Conservation (phyloP, 2,329 filamentous ascomycete species). For the Colletotrichum lini region DNA sequence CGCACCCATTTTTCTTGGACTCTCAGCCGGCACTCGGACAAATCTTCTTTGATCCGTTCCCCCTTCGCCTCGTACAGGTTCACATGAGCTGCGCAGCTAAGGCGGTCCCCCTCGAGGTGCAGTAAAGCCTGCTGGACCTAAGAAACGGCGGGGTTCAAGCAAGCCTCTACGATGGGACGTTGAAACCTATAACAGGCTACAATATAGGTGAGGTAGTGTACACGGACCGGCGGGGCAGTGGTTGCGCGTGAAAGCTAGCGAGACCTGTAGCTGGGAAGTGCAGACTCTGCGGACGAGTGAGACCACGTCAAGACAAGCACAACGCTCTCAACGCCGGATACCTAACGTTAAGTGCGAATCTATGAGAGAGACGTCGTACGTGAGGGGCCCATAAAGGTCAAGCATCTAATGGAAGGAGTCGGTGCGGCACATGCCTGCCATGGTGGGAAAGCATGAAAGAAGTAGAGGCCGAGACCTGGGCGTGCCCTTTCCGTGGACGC, state of each 20-base stretch:
- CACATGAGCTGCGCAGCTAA: no score
- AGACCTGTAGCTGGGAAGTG: not conserved
- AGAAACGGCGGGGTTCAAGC: conserved; percentile 3
- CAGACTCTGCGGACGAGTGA: not conserved
- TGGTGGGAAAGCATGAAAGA: not conserved
- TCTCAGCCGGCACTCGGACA: conserved; percentile 5
- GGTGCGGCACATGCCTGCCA: not conserved
- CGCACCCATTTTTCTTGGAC: not conserved
- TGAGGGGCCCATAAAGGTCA: no score
- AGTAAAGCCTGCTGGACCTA: not conserved
- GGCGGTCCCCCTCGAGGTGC: not conserved
- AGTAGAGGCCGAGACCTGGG: not conserved
- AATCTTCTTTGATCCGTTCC: conserved; percentile 4
- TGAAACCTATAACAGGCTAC: conserved; percentile 4
- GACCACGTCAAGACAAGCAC: not conserved
- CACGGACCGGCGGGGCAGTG: not conserved
- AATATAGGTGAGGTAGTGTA: not conserved
- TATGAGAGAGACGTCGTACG: not conserved
- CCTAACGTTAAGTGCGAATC: not conserved
- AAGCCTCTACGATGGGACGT: conserved; percentile 5
- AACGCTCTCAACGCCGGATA: not conserved
- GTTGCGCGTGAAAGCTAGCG: not conserved
- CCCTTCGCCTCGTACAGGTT: not conserved
- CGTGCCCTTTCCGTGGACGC: not conserved
- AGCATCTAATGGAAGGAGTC: not conserved